Percentiles rank a stretch among this genome's conserved stretches.
These are phyloP conservation scores for Rhodotorula sp. DNA, from an alignment of 1,284 basidiomycete genomes.

Conservation along the genomic window DNA sequence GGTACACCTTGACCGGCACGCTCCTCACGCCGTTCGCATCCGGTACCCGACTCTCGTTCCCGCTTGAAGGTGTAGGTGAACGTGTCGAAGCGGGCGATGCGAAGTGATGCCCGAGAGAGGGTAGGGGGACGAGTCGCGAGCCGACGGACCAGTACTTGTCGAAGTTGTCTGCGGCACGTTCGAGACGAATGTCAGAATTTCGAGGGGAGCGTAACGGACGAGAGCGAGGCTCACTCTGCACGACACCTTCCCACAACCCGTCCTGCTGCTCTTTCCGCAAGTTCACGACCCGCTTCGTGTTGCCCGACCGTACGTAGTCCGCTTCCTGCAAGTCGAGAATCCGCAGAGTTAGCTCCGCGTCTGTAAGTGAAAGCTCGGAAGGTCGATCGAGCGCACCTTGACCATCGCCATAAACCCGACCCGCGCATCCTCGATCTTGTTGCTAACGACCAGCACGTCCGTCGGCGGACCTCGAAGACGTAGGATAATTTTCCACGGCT, in stretches of 20 bases:
- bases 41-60: constrained; percentile 63
- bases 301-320: constrained; percentile 92
- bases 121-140: constrained; percentile 65
- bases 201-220: not conserved
- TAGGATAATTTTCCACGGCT: constrained; percentile 71
- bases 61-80: constrained; percentile 54
- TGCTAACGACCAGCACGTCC: constrained; percentile 76
- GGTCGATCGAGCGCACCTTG: constrained; percentile 53
- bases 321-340: constrained; percentile 64
- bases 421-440: constrained; percentile 76
- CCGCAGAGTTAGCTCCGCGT: not conserved
- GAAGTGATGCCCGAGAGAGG: constrained; percentile 34
- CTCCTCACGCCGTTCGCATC: constrained; percentile 76
- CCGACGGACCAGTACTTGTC: constrained; percentile 91
- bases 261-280: constrained; percentile 85
- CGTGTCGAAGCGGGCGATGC: constrained; percentile 53
- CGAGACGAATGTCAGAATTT: not conserved
- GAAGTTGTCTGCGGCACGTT: constrained; percentile 86
- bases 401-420: constrained; percentile 88
- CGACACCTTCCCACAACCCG: constrained; percentile 89
- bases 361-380: not conserved
- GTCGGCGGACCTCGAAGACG: constrained; percentile 81
- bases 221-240: constrained; percentile 28
- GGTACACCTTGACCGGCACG: constrained; percentile 82
- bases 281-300: constrained; percentile 84